Evolutionary conservation across 2,329 filamentous ascomycete genomes (phyloP), one percentile per base, ranked within the genome.

Genomic region (Claviceps maximensis): DNA sequence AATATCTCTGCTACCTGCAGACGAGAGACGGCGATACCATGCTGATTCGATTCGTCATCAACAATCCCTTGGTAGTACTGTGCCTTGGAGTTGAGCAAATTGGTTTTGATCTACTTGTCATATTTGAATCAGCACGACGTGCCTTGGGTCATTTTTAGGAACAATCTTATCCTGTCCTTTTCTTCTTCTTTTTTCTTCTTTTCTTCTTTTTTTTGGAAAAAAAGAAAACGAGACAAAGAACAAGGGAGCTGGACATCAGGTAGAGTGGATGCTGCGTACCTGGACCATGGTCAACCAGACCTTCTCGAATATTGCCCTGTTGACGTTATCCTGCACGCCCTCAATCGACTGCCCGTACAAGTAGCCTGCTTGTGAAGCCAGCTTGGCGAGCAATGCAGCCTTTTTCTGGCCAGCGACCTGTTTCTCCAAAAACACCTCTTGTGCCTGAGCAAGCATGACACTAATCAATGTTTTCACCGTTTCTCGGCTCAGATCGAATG

Each of bases 351-450:
- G 90, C 0, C 79, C 76, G 65, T 96, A 98, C 3, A 98, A 72
- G 65, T 88, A 90, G 3, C 86, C 86, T 2, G 91, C 87, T 63
- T 98, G 93, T 53, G 89, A 89, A 15, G 93, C 88, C 53, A 98
- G 74, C 68, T 98, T 98, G 4, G 93, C 94, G 57, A 98, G 72
- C 57, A 98, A 74, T 7, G 86, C 91, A 29, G 88, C 81, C 70
- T 97, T 98, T 73, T 97, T 98, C 58, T 86, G 82, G 65, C 97
- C 93, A 15, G 84, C 78, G 57, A 95, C 82, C 69, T 97, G 93
- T 71, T 96, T 97, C 71, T 98, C 94, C 31, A 98, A 74, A 61
- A 98, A 98, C 2, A 97, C 89, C 67, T 98, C 93, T 67, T 98
- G 94, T 4, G 87, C 91, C 69, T 98, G 93, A 1, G 91, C 94